Percentiles rank a stretch among this genome's conserved stretches.
Conservation (phyloP, 495 filamentous ascomycete species). For the Aspergillus panamensis region DNA sequence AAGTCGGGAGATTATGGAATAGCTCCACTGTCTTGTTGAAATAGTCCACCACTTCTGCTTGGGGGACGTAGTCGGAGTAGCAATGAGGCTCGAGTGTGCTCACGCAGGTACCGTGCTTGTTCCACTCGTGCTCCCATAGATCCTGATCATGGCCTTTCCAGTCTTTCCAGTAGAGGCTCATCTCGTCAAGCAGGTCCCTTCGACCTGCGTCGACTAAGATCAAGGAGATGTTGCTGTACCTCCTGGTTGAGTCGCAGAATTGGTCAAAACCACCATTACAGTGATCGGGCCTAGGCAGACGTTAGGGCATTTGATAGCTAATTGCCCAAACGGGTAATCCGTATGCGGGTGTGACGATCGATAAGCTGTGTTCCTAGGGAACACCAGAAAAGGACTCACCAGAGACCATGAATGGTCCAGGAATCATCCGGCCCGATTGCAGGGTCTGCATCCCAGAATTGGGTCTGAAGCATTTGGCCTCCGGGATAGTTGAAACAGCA, state of each 20-base stretch:
- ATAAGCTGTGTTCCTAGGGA: neutral
- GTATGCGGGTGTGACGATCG: constrained; percentile 1
- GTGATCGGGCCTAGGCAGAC: constrained; percentile 62
- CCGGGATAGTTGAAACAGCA: constrained; percentile 86
- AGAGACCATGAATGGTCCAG: constrained; percentile 90
- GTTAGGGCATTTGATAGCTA: neutral
- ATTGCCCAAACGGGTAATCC: neutral
- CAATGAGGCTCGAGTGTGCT: constrained; percentile 65
- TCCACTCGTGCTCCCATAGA: constrained; percentile 86
- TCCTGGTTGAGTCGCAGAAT: constrained; percentile 64
- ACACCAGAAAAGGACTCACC: constrained; percentile 36
- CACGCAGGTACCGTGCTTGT: constrained; percentile 69
- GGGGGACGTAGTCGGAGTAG: constrained; percentile 62
- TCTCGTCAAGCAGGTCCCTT: constrained; percentile 61
- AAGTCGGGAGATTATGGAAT: constrained; percentile 45
- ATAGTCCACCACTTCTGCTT: constrained; percentile 59
- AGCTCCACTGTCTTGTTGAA: constrained; percentile 56
- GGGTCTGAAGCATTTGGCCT: constrained; percentile 74
- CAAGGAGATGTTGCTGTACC: constrained; percentile 66
- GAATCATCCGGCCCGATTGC: constrained; percentile 68
- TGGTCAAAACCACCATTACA: constrained; percentile 78
- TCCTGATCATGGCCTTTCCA: constrained; percentile 59
- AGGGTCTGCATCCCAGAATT: constrained; percentile 81
- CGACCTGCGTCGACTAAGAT: constrained; percentile 62
- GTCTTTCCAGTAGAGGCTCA: constrained; percentile 78